phyloP scores from a whole-genome alignment of 352 stramenopile species.

The Phytophthora rubi region DNA sequence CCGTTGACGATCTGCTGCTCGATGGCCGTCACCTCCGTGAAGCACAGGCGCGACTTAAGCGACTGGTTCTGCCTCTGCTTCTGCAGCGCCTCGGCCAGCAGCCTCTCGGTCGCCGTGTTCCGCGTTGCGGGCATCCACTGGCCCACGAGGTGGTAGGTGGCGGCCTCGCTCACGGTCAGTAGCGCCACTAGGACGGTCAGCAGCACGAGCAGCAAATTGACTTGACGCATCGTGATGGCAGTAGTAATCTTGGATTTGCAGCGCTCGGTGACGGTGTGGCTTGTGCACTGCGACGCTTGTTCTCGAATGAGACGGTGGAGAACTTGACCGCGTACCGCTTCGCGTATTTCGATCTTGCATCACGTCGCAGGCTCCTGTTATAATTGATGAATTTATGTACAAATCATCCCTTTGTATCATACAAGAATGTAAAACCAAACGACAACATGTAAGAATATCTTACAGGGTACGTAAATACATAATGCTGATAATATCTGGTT shows the following conservation, averaged over 20 bases:
- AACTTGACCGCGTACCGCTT: background rate
- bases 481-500: background rate
- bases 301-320: constrained; percentile 31
- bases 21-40: constrained; percentile 48
- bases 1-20: constrained; percentile 70
- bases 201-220: constrained; percentile 18
- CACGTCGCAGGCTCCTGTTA: constrained; percentile 2
- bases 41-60: constrained; percentile 44
- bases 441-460: background rate
- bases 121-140: constrained; percentile 47
- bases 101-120: constrained; percentile 38
- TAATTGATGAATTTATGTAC: background rate
- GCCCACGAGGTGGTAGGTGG: constrained; percentile 43
- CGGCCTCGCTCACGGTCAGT: constrained; percentile 11
- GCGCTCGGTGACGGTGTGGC: background rate
- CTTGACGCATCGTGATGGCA: constrained; percentile 12
- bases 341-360: constrained; percentile 6
- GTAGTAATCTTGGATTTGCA: background rate
- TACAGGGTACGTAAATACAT: background rate
- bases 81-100: constrained; percentile 45
- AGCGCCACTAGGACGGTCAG: constrained; percentile 19
- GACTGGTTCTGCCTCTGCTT: constrained; percentile 28
- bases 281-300: constrained; percentile 24
- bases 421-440: no score
- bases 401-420: no score